Base-by-base conservation (phyloP, 306 rosid species). In the Sindora glabra region DNA sequence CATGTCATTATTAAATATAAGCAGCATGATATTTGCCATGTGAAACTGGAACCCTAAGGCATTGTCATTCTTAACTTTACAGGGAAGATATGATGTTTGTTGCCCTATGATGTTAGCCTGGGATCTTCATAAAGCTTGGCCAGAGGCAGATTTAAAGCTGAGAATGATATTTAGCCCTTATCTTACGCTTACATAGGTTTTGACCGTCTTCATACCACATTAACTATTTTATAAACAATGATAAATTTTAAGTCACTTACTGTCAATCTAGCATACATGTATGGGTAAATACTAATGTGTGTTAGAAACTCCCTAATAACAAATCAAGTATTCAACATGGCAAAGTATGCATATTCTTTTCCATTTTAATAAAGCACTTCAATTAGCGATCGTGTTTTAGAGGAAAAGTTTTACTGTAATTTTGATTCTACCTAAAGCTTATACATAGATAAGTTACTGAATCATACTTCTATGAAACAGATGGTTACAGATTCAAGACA, bases 51-150 rank as follows among this genome's bases (percentile, higher is more conserved):
- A 24, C 41, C 30, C 48, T 51, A 62, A 40, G 22, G 29, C 37
- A 17, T 33, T 49, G 61, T 56, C 16, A 40, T 39, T 61, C 18
- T 33, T 56, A 42, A 62, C 47, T 34, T 60, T 76, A 63, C 74
- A 91, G 96, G 98, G 98, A 77, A 81, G 98, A 71, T 91, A 91
- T 63, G 96, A 91, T 74, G 59, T 86, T 17, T 85, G 95, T 77
- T 91, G 98, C 59, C 98, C 98, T 37, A 83, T 91, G 82, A 86
- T 91, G 90, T 91, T 95, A 11, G 96, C 98, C 46, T 91, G 98
- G 98, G 98, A 91, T 81, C 96, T 91, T 61, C 98, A 91, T 82
- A 91, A 85, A 76, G 90, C 77, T 45, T 91, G 98, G 96, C 96
- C 98, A 39, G 98, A 91, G 75, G 96, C 98, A 52, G 92, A 88